Conservation (phyloP, 345 rosid species). For the Acer saccharum region DNA sequence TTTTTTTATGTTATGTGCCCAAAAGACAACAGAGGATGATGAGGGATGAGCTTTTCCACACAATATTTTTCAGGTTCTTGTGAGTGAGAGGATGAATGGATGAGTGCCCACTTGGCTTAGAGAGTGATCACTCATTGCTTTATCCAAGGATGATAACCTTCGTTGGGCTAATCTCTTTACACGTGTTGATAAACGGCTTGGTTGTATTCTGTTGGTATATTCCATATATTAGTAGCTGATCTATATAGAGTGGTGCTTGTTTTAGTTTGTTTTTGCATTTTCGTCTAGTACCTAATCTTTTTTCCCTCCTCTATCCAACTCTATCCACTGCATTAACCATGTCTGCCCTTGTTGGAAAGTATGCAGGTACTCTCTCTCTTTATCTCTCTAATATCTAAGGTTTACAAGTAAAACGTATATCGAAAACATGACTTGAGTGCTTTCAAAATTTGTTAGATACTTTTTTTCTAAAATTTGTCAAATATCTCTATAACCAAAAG, state of each 20-base stretch:
- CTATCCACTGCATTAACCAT: conserved; percentile 30
- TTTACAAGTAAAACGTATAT: neutral
- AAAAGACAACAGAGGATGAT: neutral
- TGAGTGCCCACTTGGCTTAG: neutral
- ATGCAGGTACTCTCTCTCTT: conserved; percentile 59
- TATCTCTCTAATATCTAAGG: neutral
- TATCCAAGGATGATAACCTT: conserved; percentile 72
- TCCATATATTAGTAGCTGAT: conserved; percentile 28
- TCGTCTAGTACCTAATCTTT: conserved; percentile 19
- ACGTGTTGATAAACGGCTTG: conserved; percentile 35
- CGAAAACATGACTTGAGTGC: neutral
- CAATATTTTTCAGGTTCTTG: neutral
- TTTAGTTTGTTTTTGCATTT: conserved; percentile 39
- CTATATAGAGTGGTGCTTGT: conserved; percentile 40
- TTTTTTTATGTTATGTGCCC: neutral
- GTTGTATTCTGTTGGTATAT: conserved; percentile 49
- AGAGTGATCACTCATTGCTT: conserved; percentile 58
- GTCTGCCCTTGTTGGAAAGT: conserved; percentile 92
- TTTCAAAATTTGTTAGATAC: neutral
- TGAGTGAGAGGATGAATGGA: conserved; percentile 22
- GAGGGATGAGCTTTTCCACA: conserved; percentile 34
- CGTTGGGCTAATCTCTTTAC: conserved; percentile 50
- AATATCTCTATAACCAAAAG: neutral
- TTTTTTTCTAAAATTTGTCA: neutral
- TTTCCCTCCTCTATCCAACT: conserved; percentile 2